A percentile compares a stretch with the other conserved stretches of the same genome.
These are phyloP conservation scores for Avicennia marina DNA, from an alignment of 257 asterid species.

Conservation along the genomic window DNA sequence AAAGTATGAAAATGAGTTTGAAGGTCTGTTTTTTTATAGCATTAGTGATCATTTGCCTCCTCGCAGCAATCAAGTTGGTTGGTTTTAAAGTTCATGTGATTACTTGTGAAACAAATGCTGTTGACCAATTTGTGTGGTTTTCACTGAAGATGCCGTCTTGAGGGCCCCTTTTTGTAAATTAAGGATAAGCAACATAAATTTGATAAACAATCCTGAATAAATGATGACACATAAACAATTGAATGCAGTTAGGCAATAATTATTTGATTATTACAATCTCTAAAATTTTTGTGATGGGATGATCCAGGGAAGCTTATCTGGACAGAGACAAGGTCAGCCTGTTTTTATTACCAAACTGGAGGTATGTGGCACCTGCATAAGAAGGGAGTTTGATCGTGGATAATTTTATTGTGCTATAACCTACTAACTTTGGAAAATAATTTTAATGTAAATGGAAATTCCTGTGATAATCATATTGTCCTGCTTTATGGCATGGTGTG, in stretches of 20 bases:
- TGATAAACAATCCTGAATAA: too few species aligned
- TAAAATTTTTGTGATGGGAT: constrained; percentile 5
- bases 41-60: not conserved
- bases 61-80: not conserved
- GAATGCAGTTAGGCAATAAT: too few species aligned
- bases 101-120: not conserved
- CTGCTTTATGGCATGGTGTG: not conserved
- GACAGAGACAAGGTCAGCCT: constrained; percentile 59
- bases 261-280: not conserved
- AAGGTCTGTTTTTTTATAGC: too few species aligned
- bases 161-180: not conserved
- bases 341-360: constrained; percentile 57
- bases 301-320: constrained; percentile 58
- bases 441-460: not conserved
- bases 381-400: constrained; percentile 1
- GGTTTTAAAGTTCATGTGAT: not conserved
- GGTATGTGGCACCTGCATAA: constrained; percentile 26
- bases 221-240: too few species aligned
- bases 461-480: not conserved
- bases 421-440: not conserved
- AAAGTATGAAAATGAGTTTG: too few species aligned
- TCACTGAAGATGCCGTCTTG: not conserved
- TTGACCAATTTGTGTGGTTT: not conserved
- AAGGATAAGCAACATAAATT: not conserved
- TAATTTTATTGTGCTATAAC: constrained; percentile 1